Conservation (phyloP, 225 moss, liverwort and hornwort species). For the Anthoceros angustus region DNA sequence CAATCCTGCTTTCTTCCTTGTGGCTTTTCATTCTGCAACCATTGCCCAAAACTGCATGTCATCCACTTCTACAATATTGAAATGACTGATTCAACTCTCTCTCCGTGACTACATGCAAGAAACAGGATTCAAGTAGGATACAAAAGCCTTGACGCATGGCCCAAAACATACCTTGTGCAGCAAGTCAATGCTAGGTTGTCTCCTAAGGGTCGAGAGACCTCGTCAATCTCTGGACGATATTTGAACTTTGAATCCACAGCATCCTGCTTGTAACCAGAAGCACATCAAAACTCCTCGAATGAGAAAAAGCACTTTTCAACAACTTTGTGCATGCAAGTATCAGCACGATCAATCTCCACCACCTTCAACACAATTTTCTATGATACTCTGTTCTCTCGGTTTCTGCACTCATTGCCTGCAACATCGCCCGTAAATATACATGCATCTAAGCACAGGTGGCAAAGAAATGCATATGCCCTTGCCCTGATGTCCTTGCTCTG, state of each 20-base stretch:
- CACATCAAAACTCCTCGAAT: neutral
- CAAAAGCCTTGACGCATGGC: neutral
- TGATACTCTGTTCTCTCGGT: neutral
- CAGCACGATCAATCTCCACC: neutral
- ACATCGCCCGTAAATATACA: neutral
- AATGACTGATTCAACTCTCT: neutral
- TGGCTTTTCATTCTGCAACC: constrained; percentile 28
- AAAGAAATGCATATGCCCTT: no score
- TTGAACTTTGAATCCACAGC: constrained; percentile 77
- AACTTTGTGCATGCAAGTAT: neutral
- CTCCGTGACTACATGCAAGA: neutral
- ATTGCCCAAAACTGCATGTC: neutral
- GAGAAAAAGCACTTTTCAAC: neutral
- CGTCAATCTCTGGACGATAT: constrained; percentile 68
- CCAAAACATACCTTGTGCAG: constrained; percentile 38
- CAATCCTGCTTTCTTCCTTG: constrained; percentile 18
- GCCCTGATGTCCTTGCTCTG: neutral
- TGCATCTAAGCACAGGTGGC: neutral
- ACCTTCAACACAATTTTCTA: neutral
- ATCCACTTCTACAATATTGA: neutral
- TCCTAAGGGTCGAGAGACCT: constrained; percentile 55
- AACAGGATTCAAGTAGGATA: neutral
- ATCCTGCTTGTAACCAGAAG: constrained; percentile 34
- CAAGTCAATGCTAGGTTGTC: constrained; percentile 41
- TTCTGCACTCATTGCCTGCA: neutral